Evolutionary conservation across 2,329 filamentous ascomycete genomes (phyloP).

Genomic region (Chalaropsis ovoidea): DNA sequence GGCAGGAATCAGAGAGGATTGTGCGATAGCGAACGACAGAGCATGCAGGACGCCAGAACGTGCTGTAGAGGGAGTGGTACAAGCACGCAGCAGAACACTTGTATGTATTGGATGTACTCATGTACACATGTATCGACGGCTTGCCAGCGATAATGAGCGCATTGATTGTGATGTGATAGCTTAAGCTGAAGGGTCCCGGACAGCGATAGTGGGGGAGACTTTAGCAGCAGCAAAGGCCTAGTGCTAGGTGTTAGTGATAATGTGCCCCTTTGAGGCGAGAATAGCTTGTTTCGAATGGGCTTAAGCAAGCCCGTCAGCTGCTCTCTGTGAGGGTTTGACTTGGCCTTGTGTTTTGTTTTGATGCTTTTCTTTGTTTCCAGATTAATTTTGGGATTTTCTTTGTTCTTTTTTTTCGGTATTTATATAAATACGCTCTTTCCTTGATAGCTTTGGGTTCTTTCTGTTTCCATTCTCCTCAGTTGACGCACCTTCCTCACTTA

Average conservation of each 20-base stretch:
- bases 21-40: neutral
- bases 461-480: neutral
- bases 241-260: neutral
- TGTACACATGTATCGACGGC: neutral
- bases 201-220: neutral
- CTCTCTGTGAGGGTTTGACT: neutral
- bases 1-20: neutral
- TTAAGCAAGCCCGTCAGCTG: neutral
- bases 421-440: constrained; percentile 4
- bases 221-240: neutral
- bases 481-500: neutral
- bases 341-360: neutral
- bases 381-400: neutral
- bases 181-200: neutral
- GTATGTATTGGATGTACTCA: too few species aligned
- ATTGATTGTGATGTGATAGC: neutral
- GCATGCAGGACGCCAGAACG: neutral
- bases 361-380: neutral
- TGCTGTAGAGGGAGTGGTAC: neutral
- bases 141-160: neutral
- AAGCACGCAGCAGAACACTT: neutral
- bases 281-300: constrained; percentile 3
- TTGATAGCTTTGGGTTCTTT: neutral
- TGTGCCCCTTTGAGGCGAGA: neutral
- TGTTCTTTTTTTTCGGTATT: neutral